Conservation (phyloP, 306 rosid genomes). For the Erythrophleum fordii region DNA sequence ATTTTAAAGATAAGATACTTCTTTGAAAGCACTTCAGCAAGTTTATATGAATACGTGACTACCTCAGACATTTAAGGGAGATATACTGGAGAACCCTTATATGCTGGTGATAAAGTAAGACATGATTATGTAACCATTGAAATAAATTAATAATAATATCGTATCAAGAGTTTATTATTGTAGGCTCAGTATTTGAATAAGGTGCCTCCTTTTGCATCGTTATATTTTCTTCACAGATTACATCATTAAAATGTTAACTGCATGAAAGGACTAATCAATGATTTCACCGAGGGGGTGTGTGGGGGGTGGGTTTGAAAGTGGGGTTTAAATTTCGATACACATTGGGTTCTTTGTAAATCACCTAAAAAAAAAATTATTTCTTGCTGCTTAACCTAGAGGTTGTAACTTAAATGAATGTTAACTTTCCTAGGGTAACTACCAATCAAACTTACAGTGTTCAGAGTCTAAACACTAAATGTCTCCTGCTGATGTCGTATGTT, state of each 20-base stretch:
- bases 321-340: background rate
- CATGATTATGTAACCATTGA: background rate
- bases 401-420: background rate
- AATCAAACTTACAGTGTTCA: constrained; percentile 6
- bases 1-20: background rate
- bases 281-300: no score
- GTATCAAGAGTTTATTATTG: no score
- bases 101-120: background rate
- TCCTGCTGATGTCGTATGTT: constrained; percentile 40
- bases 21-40: background rate
- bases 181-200: no score
- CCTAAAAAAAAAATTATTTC: background rate
- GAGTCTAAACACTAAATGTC: constrained; percentile 26
- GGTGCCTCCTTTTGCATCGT: no score
- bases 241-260: no score
- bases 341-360: background rate
- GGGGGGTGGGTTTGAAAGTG: background rate
- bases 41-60: background rate
- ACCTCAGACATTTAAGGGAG: background rate
- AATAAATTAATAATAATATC: no score
- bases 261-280: no score
- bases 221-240: no score
- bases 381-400: background rate
- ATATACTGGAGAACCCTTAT: background rate
- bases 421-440: background rate